Conservation (phyloP, 2,329 filamentous ascomycete species). For the Epichloe coenophiala region DNA sequence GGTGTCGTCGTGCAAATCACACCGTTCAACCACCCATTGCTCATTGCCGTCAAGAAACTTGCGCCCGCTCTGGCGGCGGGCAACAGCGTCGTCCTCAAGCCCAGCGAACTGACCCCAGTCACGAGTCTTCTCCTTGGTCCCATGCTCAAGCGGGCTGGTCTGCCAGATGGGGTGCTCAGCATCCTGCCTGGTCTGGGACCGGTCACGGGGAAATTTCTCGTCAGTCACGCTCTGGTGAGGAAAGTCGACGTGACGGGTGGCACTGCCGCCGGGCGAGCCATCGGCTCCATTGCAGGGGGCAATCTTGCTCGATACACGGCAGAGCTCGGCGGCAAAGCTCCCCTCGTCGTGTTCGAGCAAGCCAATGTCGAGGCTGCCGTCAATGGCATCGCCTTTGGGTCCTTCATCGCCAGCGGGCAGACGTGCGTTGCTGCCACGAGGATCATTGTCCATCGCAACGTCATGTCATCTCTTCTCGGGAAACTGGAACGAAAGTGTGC, state of each 20-base stretch:
- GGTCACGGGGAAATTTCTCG: constrained; percentile 38
- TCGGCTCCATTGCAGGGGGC: constrained; percentile 50
- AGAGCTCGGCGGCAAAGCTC: constrained; percentile 59
- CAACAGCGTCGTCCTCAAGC: constrained; percentile 47
- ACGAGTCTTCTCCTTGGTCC: constrained; percentile 45
- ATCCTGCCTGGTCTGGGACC: constrained; percentile 42
- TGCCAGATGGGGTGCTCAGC: constrained; percentile 57
- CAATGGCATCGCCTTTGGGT: constrained; percentile 51
- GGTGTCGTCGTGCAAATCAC: constrained; percentile 45
- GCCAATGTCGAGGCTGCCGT: constrained; percentile 54
- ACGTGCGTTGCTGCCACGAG: constrained; percentile 58
- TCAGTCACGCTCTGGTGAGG: constrained; percentile 36
- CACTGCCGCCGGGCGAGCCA: constrained; percentile 54
- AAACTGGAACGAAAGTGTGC: constrained; percentile 50
- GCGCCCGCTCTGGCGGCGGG: constrained; percentile 47
- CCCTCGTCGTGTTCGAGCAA: constrained; percentile 52
- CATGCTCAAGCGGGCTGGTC: constrained; percentile 51
- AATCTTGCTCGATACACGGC: constrained; percentile 59
- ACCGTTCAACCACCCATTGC: constrained; percentile 44
- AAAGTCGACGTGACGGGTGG: constrained; percentile 68
- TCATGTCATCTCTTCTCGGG: constrained; percentile 50
- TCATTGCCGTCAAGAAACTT: constrained; percentile 46
- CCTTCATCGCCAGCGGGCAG: constrained; percentile 42
- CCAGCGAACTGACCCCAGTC: constrained; percentile 48
- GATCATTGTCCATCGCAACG: constrained; percentile 56